Evolutionary conservation across 176 grass and related monocot species (phyloP).

Genomic region (Juncus effusus): DNA sequence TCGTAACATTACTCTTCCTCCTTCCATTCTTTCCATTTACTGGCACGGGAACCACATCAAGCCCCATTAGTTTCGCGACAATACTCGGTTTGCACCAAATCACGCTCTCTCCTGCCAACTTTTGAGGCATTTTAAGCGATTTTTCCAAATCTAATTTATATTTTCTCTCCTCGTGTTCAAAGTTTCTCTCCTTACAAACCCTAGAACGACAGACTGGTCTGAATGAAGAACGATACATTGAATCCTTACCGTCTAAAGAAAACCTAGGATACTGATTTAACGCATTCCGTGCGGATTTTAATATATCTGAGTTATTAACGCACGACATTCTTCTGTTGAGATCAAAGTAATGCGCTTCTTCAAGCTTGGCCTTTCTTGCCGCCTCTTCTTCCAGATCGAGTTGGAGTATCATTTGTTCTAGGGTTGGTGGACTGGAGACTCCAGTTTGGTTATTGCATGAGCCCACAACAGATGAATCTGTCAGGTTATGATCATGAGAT

Average conservation of each 20-base stretch:
- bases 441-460: background rate
- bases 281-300: conserved; percentile 62
- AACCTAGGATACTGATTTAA: conserved; percentile 89
- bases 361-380: conserved; percentile 39
- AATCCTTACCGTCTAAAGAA: conserved; percentile 83
- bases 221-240: conserved; percentile 86
- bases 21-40: conserved; percentile 28
- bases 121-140: conserved; percentile 52
- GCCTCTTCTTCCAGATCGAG: conserved; percentile 78
- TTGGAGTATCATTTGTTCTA: conserved; percentile 96
- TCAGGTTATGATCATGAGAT: conserved; percentile 26
- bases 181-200: conserved; percentile 30
- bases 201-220: conserved; percentile 35
- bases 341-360: conserved; percentile 20
- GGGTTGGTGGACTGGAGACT: conserved; percentile 30
- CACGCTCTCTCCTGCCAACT: conserved; percentile 63
- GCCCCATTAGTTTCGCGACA: conserved; percentile 85
- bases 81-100: conserved; percentile 91
- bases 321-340: conserved; percentile 69
- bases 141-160: conserved; percentile 66
- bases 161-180: background rate
- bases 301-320: conserved; percentile 71
- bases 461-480: conserved; percentile 32
- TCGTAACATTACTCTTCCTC: conserved; percentile 6
- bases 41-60: conserved; percentile 66